These are phyloP conservation scores for Flaveria floridana DNA, from an alignment of 140 eudicot species.

Conservation along the genomic window DNA sequence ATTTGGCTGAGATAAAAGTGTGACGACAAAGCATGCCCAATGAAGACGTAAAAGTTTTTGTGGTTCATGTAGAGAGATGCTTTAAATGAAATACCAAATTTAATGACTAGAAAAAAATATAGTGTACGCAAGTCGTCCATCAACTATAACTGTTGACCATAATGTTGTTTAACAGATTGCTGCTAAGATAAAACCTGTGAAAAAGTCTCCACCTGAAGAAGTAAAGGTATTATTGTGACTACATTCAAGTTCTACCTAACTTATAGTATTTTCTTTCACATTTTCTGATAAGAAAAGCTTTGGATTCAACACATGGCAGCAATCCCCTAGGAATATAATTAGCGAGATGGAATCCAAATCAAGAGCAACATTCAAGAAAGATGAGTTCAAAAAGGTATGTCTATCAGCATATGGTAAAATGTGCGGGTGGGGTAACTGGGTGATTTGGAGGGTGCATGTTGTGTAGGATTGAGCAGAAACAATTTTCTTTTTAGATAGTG, in stretches of 20 bases:
- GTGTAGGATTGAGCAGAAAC: background rate
- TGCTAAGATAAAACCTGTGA: background rate
- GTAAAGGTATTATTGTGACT: slow-evolving; percentile 36
- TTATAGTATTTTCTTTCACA: slow-evolving; percentile 17
- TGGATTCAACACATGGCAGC: slow-evolving; percentile 21
- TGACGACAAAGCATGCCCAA: too few relatives aligned
- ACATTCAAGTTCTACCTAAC: slow-evolving; percentile 1
- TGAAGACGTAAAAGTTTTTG: too few relatives aligned
- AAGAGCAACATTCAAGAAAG: slow-evolving; percentile 21
- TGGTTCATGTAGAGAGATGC: too few relatives aligned
- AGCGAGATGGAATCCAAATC: slow-evolving; percentile 28
- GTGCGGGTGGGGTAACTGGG: background rate
- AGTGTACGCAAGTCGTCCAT: background rate
- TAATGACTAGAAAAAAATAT: background rate
- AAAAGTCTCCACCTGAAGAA: slow-evolving; percentile 16
- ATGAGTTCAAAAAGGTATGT: slow-evolving; percentile 20
- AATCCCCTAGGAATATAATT: slow-evolving; percentile 22
- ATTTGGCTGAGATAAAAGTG: background rate
- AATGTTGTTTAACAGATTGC: slow-evolving; percentile 42
- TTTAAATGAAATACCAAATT: background rate
- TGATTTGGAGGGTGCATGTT: background rate
- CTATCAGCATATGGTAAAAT: background rate
- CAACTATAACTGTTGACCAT: slow-evolving; percentile 8
- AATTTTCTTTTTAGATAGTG: background rate
- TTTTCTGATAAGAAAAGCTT: slow-evolving; percentile 18